These are phyloP conservation scores for Xerophyta viscosa DNA, from an alignment of 106 monocot species.

Conservation along the genomic window DNA sequence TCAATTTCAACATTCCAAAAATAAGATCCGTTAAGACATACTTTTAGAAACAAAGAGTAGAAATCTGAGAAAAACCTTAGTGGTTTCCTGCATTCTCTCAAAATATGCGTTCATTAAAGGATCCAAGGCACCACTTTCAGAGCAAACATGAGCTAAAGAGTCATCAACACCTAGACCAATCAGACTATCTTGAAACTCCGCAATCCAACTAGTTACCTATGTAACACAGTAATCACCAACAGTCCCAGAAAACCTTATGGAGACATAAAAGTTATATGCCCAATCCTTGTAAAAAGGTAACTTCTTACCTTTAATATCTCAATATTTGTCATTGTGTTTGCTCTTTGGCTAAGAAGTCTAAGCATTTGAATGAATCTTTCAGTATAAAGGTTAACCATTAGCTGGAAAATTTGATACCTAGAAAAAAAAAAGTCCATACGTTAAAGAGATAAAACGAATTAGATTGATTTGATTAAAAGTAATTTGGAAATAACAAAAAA, in stretches of 20 bases:
- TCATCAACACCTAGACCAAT: conserved; percentile 97
- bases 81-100: conserved; percentile 93
- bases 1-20: no score
- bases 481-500: no score
- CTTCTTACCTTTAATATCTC: conserved; percentile 89
- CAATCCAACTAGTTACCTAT: conserved; percentile 97
- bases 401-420: conserved; percentile 99
- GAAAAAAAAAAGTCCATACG: conserved; percentile 13
- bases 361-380: conserved; percentile 99
- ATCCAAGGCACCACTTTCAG: conserved; percentile 99
- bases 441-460: no score
- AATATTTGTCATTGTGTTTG: conserved; percentile 76
- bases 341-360: conserved; percentile 85
- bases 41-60: no score
- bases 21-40: no score
- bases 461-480: no score
- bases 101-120: conserved; percentile 99
- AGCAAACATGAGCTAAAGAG: conserved; percentile 97
- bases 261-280: no score
- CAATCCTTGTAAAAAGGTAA: no score
- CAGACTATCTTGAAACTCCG: conserved; percentile 91
- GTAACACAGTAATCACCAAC: neutral
- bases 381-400: conserved; percentile 96
- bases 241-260: no score
- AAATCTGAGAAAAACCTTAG: conserved; percentile 45